Evolutionary conservation across 352 stramenopile species (phyloP).

Genomic region (Phytophthora pinifolia): DNA sequence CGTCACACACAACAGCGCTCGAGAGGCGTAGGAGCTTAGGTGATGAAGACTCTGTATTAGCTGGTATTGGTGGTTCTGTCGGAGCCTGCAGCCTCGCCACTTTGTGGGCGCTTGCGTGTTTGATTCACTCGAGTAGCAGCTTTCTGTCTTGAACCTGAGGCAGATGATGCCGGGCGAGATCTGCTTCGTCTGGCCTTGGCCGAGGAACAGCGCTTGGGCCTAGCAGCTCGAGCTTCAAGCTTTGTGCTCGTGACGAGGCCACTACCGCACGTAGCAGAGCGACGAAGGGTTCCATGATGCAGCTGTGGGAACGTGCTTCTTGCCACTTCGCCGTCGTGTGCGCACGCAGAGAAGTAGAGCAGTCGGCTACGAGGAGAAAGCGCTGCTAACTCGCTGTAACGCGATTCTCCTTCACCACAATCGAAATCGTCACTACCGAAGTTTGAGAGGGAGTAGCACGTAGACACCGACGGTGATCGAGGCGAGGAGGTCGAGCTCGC

Average conservation of each 20-base stretch:
- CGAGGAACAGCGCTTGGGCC: slow-evolving; percentile 29
- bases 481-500: slow-evolving; percentile 2
- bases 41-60: neutral
- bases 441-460: slow-evolving; percentile 24
- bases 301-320: neutral
- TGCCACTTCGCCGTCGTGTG: slow-evolving; percentile 15
- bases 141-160: slow-evolving; percentile 3
- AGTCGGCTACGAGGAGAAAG: slow-evolving; percentile 61
- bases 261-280: slow-evolving; percentile 18
- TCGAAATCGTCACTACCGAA: slow-evolving; percentile 26
- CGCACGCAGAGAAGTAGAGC: slow-evolving; percentile 62
- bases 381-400: slow-evolving; percentile 18
- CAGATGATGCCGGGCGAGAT: neutral
- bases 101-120: slow-evolving; percentile 21
- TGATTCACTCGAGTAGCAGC: neutral
- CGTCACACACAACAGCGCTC: slow-evolving; percentile 20
- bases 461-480: slow-evolving; percentile 26
- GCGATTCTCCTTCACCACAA: slow-evolving; percentile 23
- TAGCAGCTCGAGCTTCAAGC: slow-evolving; percentile 5
- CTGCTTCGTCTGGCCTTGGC: slow-evolving; percentile 14
- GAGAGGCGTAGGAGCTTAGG: slow-evolving; percentile 23
- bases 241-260: slow-evolving; percentile 5
- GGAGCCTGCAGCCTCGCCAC: slow-evolving; percentile 4
- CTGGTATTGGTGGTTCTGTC: slow-evolving; percentile 2
- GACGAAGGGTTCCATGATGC: slow-evolving; percentile 9